Evolutionary conservation across 148 eudicot species (phyloP), one percentile per base, ranked within the genome.

Genomic region (Bassia scoparia): DNA sequence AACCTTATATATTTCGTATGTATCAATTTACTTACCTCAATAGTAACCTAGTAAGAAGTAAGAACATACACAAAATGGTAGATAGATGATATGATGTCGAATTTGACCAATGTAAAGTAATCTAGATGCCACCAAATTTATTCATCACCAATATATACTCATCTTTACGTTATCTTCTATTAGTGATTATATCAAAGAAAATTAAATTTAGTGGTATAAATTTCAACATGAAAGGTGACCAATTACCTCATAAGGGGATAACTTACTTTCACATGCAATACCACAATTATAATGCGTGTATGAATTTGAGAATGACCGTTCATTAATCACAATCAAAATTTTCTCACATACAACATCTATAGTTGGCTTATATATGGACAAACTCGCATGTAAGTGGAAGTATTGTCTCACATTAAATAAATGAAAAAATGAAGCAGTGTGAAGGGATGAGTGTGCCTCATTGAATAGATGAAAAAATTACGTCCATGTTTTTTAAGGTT

Each of bases 21-120:
- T 8, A 41, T 41, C 46, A 41, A 8, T 11, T 21, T 63, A 63
- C 27, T n/a, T 8, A 63, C 67, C 44, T 35, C 56, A 63, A 37
- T 37, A n/a, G 17, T 10, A 33, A 30, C n/a, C n/a, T n/a, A n/a
- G n/a, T n/a, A n/a, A n/a, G n/a, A n/a, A n/a, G n/a, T n/a, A n/a
- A n/a, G n/a, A n/a, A n/a, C n/a, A n/a, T n/a, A n/a, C n/a, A n/a
- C n/a, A n/a, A n/a, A 10, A 34, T 18, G 43, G 43, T 61, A 34
- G 24, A 61, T 63, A n/a, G n/a, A n/a, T n/a, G n/a, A n/a, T n/a
- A n/a, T n/a, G 44, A 71, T 71, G 74, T 56, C 20, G 64, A 71
- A 71, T 37, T 71, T 56, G 61, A 71, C 65, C 17, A 71, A 35
- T 34, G 5, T 70, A 35, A 59, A 60, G 75, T 61, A 29, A 60